Percentiles rank a stretch among this genome's conserved stretches.
Conservation (phyloP, 202 grass and related monocot genomes). For the Panicum virgatum region DNA sequence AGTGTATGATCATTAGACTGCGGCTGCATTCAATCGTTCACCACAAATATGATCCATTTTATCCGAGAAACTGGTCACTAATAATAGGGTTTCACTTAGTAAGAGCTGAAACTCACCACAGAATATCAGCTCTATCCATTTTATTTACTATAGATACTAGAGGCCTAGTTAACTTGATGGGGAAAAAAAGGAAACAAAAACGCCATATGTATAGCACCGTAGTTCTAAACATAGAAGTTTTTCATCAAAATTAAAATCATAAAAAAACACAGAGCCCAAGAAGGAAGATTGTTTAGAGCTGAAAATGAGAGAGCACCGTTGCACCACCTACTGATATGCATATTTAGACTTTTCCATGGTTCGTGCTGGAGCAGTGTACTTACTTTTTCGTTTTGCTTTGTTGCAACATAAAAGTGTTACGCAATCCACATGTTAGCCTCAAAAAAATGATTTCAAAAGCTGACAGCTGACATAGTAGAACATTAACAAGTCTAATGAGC, state of each 20-base stretch:
- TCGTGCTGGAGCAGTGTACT: background rate
- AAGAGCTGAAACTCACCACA: background rate
- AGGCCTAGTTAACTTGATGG: conserved; percentile 3
- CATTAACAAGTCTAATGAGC: background rate
- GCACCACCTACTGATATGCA: background rate
- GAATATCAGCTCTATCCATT: background rate
- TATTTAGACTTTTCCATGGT: background rate
- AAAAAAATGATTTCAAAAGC: background rate
- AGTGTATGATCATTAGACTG: background rate
- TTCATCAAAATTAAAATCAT: no score
- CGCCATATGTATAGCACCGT: background rate
- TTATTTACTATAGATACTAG: conserved; percentile 17
- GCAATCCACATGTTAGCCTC: background rate
- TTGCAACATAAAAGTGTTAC: background rate
- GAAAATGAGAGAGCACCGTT: background rate
- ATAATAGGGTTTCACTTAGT: background rate
- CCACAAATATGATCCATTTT: background rate
- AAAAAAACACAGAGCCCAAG: background rate
- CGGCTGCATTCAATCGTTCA: background rate
- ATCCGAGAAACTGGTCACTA: background rate
- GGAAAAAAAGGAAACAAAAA: background rate
- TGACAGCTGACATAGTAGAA: background rate
- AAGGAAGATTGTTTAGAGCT: background rate
- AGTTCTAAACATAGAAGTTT: background rate
- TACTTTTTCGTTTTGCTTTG: background rate